Conservation (phyloP, 495 filamentous ascomycete genomes). For the Chlorociboria aeruginascens region DNA sequence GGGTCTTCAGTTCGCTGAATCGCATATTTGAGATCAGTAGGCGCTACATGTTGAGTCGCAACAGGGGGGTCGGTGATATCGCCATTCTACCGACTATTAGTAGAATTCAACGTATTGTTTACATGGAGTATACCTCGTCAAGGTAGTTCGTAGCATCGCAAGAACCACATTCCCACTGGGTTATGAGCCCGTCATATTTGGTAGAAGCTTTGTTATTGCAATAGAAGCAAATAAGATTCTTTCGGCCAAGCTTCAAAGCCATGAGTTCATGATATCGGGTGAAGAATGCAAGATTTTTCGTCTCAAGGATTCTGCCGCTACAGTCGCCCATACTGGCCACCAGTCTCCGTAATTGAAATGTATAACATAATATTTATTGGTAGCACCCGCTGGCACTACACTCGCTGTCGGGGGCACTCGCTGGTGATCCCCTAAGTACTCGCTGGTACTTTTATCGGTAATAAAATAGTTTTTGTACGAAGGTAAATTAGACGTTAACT, state of each 20-base stretch:
- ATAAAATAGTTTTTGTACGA: no score
- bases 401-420: no score
- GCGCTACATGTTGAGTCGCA: slow-evolving; percentile 25
- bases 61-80: slow-evolving; percentile 80
- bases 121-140: slow-evolving; percentile 41
- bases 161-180: slow-evolving; percentile 52
- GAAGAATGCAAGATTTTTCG: background rate
- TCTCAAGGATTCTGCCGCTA: background rate
- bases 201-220: slow-evolving; percentile 53
- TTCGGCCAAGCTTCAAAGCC: slow-evolving; percentile 34
- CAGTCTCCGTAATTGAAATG: no score
- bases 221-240: slow-evolving; percentile 58
- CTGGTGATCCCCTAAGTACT: no score
- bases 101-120: background rate
- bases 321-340: background rate
- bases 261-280: slow-evolving; percentile 25
- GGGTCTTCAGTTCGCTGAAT: slow-evolving; percentile 21
- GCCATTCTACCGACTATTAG: slow-evolving; percentile 45
- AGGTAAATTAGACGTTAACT: no score
- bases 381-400: no score
- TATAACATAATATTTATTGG: no score
- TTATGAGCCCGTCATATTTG: slow-evolving; percentile 33
- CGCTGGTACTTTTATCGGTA: no score
- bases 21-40: slow-evolving; percentile 28
- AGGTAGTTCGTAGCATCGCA: slow-evolving; percentile 79